A percentile compares a stretch with the other conserved stretches of the same genome.
Evolutionary conservation across 2,329 filamentous ascomycete genomes (phyloP).

Genomic region (Trichoderma sp.): DNA sequence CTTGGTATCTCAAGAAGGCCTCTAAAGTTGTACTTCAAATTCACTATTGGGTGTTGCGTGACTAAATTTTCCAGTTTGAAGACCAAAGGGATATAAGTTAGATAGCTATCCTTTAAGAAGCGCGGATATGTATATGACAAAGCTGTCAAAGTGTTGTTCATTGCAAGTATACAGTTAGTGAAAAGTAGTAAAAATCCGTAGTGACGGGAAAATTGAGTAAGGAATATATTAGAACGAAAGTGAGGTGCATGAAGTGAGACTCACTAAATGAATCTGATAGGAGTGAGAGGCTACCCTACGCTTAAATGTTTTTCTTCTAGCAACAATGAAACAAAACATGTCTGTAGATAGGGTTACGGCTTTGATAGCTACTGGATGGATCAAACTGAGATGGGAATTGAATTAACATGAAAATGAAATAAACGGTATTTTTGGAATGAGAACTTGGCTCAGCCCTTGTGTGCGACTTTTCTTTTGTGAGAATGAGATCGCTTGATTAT

Average conservation of each 20-base stretch:
- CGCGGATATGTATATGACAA: not conserved
- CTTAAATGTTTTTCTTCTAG: not conserved
- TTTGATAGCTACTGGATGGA: not conserved
- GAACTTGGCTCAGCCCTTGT: not conserved
- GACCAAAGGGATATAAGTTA: not conserved
- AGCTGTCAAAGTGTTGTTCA: not conserved
- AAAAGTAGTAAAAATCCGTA: too few relatives aligned
- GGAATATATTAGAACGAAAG: not conserved
- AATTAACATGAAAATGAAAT: fast-evolving
- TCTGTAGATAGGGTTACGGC: not conserved
- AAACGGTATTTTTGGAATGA: not conserved
- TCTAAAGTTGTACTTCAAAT: not conserved
- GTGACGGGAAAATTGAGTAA: not conserved
- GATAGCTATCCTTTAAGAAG: not conserved
- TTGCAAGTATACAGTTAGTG: not conserved
- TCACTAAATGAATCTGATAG: not conserved
- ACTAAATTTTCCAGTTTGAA: not conserved
- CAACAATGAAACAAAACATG: not conserved
- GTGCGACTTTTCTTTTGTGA: not conserved
- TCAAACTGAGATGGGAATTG: not conserved
- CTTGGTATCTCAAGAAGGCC: too few relatives aligned
- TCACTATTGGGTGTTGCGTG: not conserved
- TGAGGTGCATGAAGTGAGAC: not conserved
- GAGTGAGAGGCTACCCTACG: not conserved
- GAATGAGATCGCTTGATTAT: not conserved